Evolutionary conservation across 306 rosid genomes (phyloP).

Genomic region (Acacia melanoxylon): DNA sequence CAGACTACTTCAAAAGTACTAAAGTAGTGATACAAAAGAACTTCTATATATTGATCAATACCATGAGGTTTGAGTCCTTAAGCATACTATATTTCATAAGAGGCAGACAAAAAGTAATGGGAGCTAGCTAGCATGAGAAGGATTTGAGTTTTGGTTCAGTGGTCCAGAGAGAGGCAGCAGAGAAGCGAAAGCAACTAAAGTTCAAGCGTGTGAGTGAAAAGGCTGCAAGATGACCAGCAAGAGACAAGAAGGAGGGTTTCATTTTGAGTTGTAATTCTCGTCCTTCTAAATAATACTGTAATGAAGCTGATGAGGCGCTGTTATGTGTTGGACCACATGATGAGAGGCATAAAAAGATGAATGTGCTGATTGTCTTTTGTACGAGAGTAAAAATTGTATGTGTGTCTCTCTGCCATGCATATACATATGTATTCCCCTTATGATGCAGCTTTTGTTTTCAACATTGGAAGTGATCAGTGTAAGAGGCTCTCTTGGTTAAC

Average conservation of each 20-base stretch:
- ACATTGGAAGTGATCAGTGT: background rate
- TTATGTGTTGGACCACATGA: conserved; percentile 16
- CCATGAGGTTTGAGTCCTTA: background rate
- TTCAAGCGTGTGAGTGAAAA: conserved; percentile 26
- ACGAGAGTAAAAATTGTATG: conserved; percentile 17
- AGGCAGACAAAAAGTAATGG: background rate
- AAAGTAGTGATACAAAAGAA: background rate
- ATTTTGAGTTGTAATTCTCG: conserved; percentile 4
- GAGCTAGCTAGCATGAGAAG: background rate
- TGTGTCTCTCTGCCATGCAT: background rate
- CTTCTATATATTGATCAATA: background rate
- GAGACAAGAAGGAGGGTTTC: conserved; percentile 30
- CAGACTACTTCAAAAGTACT: background rate
- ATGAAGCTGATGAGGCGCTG: conserved; percentile 19
- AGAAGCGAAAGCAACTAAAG: background rate
- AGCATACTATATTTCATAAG: background rate
- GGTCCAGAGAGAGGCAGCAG: conserved; percentile 33
- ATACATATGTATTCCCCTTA: background rate
- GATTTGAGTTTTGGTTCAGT: conserved; percentile 15
- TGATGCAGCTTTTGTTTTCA: conserved; percentile 1
- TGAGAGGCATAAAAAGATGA: conserved; percentile 26
- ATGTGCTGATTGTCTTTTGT: conserved; percentile 16
- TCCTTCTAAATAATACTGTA: conserved; percentile 9
- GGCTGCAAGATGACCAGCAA: conserved; percentile 30
- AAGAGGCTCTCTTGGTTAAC: background rate